Base-by-base conservation (phyloP, 2,329 filamentous ascomycete genomes). In the Pseudocercospora macadamiae region DNA sequence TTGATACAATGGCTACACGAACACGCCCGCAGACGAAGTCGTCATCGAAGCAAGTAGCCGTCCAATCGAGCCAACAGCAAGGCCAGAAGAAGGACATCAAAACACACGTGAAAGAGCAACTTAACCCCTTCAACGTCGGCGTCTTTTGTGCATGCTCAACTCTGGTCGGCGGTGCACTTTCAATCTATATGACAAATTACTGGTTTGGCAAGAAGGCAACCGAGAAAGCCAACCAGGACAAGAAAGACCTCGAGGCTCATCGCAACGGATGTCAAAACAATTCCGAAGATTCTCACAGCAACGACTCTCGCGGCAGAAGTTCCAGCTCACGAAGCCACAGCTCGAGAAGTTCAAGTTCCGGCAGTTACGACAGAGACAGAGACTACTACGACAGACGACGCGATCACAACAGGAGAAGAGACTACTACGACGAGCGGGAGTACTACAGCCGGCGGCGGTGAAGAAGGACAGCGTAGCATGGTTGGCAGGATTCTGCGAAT, bases 141-240 rank as follows among this genome's bases (percentile, higher is more conserved):
- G 47, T 49, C 47, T 49, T 49, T 16, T 49, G 47, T 34, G 47
- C 47, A 16, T 49, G 47, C 26, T 49, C 47, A 16, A 49, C 47
- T 7, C 47, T 49, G 8, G 47, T 49, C 28, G 47, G 47, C 28
- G 47, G 47, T 34, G 47, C 47, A 16, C 47, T 49, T 12, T 49
- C 47, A 14, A 49, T 49, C 47, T 49, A 49, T 26, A 49, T 49
- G 47, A 49, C 47, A 3, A 49, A 49, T 16, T 49, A 49, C 47
- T 49, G 47, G 47, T 34, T 32, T 28, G 47, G 47, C 26, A 49
- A 49, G 8, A 49, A 49, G 16, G 47, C 47, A n/a, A 34, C 47
- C 1, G 47, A 49, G 16, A 49, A 49, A 21, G 47, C 47, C 9
- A 34, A 30, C 26, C 25, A 49, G n/a, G 47, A 49, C 25, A 49